Evolutionary conservation across 805 yeast genomes (phyloP), one percentile per base, ranked within the genome.

Genomic region (Teunomyces gatunensis): DNA sequence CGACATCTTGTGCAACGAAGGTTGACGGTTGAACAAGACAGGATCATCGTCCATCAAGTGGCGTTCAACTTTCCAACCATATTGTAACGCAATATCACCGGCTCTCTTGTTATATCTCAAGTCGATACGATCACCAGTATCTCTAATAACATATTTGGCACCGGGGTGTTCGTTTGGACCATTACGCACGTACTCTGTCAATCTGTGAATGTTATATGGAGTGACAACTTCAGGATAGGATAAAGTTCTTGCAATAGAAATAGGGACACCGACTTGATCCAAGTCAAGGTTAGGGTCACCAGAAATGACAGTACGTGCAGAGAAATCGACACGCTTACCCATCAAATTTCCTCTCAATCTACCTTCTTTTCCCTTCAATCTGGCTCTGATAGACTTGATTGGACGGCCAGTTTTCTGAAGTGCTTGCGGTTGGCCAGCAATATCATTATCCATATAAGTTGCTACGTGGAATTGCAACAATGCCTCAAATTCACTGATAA

Each of bases 131-230:
- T 95, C 99, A 65, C 99, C 99, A 42, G 95, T 89, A 63, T 94
- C 99, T 74, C 99, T 86, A 52, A 94, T 92, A 43, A 94, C 97
- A 65, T 94, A 94, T 63, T 92, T 92, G 15, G 99, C 99, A 79
- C 99, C 99, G 1, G 99, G 99, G 63, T 94, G 99, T 68, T 94
- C 98, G 65, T 92, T 94, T 25, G 99, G 99, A 52, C 99, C 99
- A 68, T 94, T 94, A 56, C 97, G 86, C 18, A 94, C 99, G 57
- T 84, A 78, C 67, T 89, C 96, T 2, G 98, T 92, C 59, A 94
- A 77, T 55, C 88, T 82, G 66, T 94, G 97, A 57, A 94, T 94
- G 65, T 94, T 94, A 71, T 89, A 94, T 5, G 98, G 99, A 2
- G 99, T 94, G 21, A 94, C 99, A 48, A 90, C 87, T 68, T 94